Evolutionary conservation across 2,329 filamentous ascomycete genomes (phyloP).

Genomic region (Graphilbum ipis-grandicollis): DNA sequence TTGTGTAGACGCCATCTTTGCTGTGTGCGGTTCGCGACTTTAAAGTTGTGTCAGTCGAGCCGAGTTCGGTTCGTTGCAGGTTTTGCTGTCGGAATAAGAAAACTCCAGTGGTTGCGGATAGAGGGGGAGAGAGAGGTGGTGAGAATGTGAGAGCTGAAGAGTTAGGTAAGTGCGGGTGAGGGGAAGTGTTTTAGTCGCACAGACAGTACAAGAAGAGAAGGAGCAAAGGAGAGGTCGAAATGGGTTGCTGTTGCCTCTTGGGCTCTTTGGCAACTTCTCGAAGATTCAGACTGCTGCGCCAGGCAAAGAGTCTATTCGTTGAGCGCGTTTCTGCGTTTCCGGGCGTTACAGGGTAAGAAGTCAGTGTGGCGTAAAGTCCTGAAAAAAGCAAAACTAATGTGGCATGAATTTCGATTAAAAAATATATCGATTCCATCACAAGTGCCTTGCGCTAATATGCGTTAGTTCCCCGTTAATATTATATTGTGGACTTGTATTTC

Average conservation of each 20-base stretch:
- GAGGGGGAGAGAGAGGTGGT: background rate
- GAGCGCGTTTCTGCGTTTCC: no score
- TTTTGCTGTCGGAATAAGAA: no score
- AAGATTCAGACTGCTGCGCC: constrained; percentile 1
- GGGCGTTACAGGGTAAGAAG: no score
- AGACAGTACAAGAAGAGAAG: constrained; percentile 6
- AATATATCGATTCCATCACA: no score
- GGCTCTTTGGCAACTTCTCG: background rate
- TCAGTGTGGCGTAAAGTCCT: background rate
- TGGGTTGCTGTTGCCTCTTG: background rate
- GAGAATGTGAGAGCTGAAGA: no score
- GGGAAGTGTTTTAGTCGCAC: constrained; percentile 2
- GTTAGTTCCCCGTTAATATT: no score
- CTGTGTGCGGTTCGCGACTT: background rate
- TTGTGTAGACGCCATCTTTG: constrained; percentile 27
- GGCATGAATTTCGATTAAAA: background rate
- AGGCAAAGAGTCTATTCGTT: no score
- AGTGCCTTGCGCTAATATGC: no score
- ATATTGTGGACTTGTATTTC: background rate
- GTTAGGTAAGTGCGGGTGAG: no score
- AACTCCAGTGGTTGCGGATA: no score
- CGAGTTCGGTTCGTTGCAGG: no score
- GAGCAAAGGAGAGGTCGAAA: background rate
- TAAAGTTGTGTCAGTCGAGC: no score
- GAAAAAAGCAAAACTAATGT: background rate